Base-by-base conservation (phyloP, 371 early-diverging fungal species). In the Polyrhizophydium stewartii region DNA sequence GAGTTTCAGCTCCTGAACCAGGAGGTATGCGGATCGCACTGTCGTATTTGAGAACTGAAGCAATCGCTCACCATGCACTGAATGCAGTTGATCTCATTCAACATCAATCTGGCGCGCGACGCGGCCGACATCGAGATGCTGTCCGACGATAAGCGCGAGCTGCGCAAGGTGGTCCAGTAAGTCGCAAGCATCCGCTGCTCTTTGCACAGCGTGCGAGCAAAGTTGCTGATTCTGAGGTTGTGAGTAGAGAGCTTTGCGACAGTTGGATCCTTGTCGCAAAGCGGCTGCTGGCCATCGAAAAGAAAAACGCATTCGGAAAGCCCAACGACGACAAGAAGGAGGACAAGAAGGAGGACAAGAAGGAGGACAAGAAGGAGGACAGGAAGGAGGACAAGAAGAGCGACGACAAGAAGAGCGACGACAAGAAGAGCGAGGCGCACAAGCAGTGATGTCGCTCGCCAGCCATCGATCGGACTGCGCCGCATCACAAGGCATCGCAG, bases 111-210 rank as follows among this genome's bases (percentile, higher is more conserved):
- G 5, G 27, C 69, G 53, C 66, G 71, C 3, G 82, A 81, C 59
- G 41, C 73, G 0, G 64, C 64, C 1, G 77, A 75, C 35, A 64
- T 79, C 19, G 76, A 78, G 40, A 68, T 77, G 68, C 37, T 71
- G 19, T 61, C 74, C 2, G 82, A 79, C 51, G 79, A 81, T 46
- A 65, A 69, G 30, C 66, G 66, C 58, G 66, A 73, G 25, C 61
- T 81, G 35, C 61, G 76, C 33, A 61, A 55, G 24, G 58, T 73
- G 32, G 56, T 73, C 3, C 64, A 58, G 73, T 78, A 63, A 28
- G 70, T 58, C 19, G n/a, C 10, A 40, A 10, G 10, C 12, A 27
- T 50, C 51, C n/a, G 31, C 16, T 55, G 17, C 40, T 7, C 40
- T 22, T 45, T 47, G 51, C n/a, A 27, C 16, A 27, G 16, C 9